Evolutionary conservation across 768 basidiomycete species (phyloP).

Genomic region (Solioccasus polychromus): DNA sequence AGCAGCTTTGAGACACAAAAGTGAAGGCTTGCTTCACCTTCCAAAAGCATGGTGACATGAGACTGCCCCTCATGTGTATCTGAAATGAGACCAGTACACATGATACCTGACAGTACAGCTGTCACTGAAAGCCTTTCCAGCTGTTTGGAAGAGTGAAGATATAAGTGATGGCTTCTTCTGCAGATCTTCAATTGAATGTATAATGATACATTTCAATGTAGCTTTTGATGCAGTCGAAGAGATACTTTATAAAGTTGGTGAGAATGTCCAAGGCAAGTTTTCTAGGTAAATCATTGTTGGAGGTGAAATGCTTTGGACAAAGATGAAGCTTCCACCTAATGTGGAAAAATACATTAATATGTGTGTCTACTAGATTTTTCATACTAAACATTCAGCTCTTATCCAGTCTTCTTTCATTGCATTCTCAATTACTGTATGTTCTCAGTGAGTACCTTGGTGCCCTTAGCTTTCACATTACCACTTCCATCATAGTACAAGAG

Average conservation of each 20-base stretch:
- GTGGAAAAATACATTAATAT: background rate
- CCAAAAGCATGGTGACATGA: slow-evolving; percentile 19
- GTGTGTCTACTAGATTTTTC: too few relatives aligned
- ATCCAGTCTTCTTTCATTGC: slow-evolving; percentile 31
- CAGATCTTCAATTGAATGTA: slow-evolving; percentile 10
- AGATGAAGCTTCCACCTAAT: slow-evolving; percentile 27
- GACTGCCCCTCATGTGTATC: slow-evolving; percentile 7
- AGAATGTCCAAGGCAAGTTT: slow-evolving; percentile 18
- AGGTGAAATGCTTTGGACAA: slow-evolving; percentile 12
- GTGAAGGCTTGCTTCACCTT: slow-evolving; percentile 23
- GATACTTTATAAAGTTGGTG: slow-evolving; percentile 23
- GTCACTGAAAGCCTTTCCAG: slow-evolving; percentile 25
- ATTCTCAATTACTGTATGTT: slow-evolving; percentile 26
- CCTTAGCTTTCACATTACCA: slow-evolving; percentile 37
- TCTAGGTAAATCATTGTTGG: slow-evolving; percentile 27
- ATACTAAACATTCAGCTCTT: slow-evolving; percentile 19
- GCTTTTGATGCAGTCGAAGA: slow-evolving; percentile 11
- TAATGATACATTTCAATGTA: slow-evolving; percentile 21
- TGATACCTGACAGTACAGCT: slow-evolving; percentile 20
- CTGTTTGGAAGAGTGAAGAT: slow-evolving; percentile 29
- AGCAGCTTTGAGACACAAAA: slow-evolving; percentile 40
- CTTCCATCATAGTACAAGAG: slow-evolving; percentile 41
- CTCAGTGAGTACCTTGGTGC: slow-evolving; percentile 37
- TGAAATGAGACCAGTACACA: slow-evolving; percentile 18
- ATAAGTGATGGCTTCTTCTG: slow-evolving; percentile 13